Base-by-base conservation (phyloP, 495 filamentous ascomycete genomes). In the Penicillium odoratum region DNA sequence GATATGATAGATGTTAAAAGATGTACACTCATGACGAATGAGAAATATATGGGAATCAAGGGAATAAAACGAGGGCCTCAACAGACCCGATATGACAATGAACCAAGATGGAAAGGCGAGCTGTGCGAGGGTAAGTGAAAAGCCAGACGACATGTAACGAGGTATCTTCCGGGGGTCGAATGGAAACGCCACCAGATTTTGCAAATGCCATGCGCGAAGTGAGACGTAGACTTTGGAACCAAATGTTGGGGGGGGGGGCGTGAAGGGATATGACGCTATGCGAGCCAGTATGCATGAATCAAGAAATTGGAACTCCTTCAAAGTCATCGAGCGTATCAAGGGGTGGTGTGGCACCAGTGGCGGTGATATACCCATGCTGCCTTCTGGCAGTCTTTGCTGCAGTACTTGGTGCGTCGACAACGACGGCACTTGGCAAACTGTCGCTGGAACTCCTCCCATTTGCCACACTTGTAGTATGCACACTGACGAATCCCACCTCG, bases 371-470 rank as follows among this genome's bases (percentile, higher is more conserved):
- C 91, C 94, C 94, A 98, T 8, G 94, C 94, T 61, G 91, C 92
- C 79, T 98, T 98, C 74, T 98, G 94, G 76, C 94, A 98, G 67
- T 97, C 94, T 75, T 98, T 98, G 83, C 92, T 96, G 86, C 94
- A 98, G 77, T 98, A 98, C 71, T 98, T 98, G 60, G 94, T 98
- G 59, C 94, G 87, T 60, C 94, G 87, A 76, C 94, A 98, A 48
- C 94, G 87, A 44, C 94, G 88, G 75, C 94, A 98, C 72, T 98
- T 98, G 62, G 94, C 94, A 72, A 98, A 98, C 69, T 98, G 93
- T 44, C 94, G 84, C 53, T 93, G 91, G 72, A 81, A 97, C 73
- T 96, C 88, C 67, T 98, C 94, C 94, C 94, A 98, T 72, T 93
- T 94, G 51, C 94, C 94, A 68, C 94, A 98, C 73, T 96, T 86